Evolutionary conservation across 2,329 filamentous ascomycete species (phyloP).

Genomic region (Monosporascus sp.): DNA sequence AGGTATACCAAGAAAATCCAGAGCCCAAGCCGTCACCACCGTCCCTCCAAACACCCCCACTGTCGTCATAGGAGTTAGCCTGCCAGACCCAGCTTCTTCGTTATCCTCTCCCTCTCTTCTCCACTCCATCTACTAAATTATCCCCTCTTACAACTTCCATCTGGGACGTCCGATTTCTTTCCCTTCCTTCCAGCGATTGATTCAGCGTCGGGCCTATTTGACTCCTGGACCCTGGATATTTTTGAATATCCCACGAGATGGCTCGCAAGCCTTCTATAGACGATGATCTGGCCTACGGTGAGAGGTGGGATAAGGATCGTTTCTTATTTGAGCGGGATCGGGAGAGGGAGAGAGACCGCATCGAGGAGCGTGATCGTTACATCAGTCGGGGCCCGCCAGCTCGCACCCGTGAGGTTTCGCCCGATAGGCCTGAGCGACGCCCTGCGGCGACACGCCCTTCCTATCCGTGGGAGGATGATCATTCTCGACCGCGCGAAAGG

Average conservation of each 20-base stretch:
- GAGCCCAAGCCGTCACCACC: background rate
- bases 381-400: slow-evolving; percentile 32
- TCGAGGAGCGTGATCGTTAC: slow-evolving; percentile 48
- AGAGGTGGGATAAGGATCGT: slow-evolving; percentile 53
- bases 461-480: slow-evolving; percentile 41
- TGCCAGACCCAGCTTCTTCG: background rate
- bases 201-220: background rate
- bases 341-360: slow-evolving; percentile 46
- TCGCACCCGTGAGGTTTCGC: slow-evolving; percentile 39
- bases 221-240: background rate
- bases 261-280: slow-evolving; percentile 24
- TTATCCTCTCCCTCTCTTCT: background rate
- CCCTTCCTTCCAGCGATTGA: background rate
- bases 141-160: background rate
- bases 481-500: slow-evolving; percentile 39
- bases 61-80: background rate
- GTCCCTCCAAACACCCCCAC: background rate
- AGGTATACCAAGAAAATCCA: no score
- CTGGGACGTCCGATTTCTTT: background rate
- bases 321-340: slow-evolving; percentile 39
- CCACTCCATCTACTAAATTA: background rate
- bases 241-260: slow-evolving; percentile 19
- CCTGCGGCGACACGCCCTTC: slow-evolving; percentile 19
- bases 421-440: slow-evolving; percentile 41
- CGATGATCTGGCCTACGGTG: slow-evolving; percentile 31